A percentile compares a stretch with the other conserved stretches of the same genome.
phyloP scores from a whole-genome alignment of 2,329 filamentous ascomycete species.

The Pochonia chlamydosporia region DNA sequence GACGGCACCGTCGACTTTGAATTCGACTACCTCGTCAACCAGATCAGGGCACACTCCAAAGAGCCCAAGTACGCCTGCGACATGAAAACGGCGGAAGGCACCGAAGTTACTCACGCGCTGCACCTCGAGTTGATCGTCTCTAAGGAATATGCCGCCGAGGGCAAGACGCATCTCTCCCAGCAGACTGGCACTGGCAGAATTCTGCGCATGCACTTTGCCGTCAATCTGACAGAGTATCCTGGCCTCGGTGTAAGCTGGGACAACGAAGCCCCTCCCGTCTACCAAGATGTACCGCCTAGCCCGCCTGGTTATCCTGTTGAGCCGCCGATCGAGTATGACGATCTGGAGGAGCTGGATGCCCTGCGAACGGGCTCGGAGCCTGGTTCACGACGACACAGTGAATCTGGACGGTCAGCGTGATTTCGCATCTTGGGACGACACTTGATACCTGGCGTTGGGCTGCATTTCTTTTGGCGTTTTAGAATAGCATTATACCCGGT shows the following conservation, averaged over 20 bases:
- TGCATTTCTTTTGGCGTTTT: neutral
- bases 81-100: conserved; percentile 65
- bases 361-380: conserved; percentile 6
- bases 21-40: conserved; percentile 46
- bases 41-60: conserved; percentile 38
- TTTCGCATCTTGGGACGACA: too few relatives aligned
- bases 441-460: too few relatives aligned
- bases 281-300: conserved; percentile 84
- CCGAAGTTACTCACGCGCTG: conserved; percentile 76
- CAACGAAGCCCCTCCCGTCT: conserved; percentile 88
- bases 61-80: conserved; percentile 67
- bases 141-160: conserved; percentile 77
- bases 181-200: conserved; percentile 89
- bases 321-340: conserved; percentile 33
- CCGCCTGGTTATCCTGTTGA: conserved; percentile 61
- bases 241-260: conserved; percentile 95
- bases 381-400: neutral
- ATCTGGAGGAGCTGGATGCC: conserved; percentile 28
- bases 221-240: conserved; percentile 73
- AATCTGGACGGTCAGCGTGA: neutral
- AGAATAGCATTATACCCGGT: too few relatives aligned
- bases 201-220: conserved; percentile 83
- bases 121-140: conserved; percentile 91
- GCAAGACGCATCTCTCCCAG: conserved; percentile 61
- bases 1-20: conserved; percentile 55